A percentile compares a stretch with the other conserved stretches of the same genome.
Evolutionary conservation across 331 rosid genomes (phyloP).

Genomic region (Spiraea crenata): DNA sequence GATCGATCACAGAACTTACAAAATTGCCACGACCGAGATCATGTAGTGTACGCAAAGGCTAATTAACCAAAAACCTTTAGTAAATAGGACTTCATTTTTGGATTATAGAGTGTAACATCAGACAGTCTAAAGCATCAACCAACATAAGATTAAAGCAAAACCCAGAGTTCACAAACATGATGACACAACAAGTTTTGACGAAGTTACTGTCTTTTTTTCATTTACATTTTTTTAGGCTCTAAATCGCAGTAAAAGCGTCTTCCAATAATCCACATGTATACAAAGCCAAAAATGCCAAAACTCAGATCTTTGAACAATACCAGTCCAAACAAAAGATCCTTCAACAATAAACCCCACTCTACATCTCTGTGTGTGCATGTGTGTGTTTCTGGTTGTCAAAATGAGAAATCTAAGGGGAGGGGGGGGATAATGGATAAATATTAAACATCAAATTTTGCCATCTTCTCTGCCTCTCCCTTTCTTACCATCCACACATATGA

Average conservation of each 20-base stretch:
- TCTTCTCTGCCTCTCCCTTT: background rate
- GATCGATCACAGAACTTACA: no score
- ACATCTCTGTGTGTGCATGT: background rate
- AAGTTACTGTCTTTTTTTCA: background rate
- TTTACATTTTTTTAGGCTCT: background rate
- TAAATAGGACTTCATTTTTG: background rate
- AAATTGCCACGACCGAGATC: background rate
- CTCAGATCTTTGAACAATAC: background rate
- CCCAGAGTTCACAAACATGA: background rate
- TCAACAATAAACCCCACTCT: background rate
- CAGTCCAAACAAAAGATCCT: background rate
- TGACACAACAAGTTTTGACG: conserved; percentile 7
- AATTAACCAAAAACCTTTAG: no score
- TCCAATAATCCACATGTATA: background rate
- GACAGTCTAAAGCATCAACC: background rate
- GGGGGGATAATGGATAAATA: no score
- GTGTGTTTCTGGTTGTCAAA: background rate
- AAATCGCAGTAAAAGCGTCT: background rate
- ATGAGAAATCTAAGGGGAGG: background rate
- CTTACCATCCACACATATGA: conserved; percentile 15
- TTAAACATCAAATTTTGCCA: background rate
- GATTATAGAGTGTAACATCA: background rate
- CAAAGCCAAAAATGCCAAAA: background rate
- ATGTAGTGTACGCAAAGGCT: background rate
- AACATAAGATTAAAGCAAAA: conserved; percentile 1